phyloP scores from a whole-genome alignment of 345 rosid species.

The Erysimum cheiranthoides region DNA sequence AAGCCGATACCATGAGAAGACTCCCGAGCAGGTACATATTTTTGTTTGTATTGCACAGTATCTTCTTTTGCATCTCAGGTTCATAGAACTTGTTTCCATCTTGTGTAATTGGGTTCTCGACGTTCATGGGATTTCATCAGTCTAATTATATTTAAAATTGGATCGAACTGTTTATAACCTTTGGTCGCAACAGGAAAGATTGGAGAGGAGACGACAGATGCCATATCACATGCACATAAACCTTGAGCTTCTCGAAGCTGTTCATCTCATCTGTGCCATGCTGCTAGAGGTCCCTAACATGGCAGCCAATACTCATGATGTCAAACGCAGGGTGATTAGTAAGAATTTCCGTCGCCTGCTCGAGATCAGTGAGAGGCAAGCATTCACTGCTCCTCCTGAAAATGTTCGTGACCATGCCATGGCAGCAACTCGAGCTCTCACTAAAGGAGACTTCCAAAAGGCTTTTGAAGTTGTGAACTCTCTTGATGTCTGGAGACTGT shows the following conservation, averaged over 20 bases:
- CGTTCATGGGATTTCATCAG: not conserved
- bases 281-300: slow-evolving; percentile 92
- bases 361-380: slow-evolving; percentile 78
- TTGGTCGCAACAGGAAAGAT: slow-evolving; percentile 65
- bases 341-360: slow-evolving; percentile 81
- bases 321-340: slow-evolving; percentile 74
- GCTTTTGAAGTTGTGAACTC: slow-evolving; percentile 67
- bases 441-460: slow-evolving; percentile 74
- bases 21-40: slow-evolving; percentile 80
- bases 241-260: slow-evolving; percentile 94
- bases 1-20: slow-evolving; percentile 90
- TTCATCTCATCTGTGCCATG: slow-evolving; percentile 90
- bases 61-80: slow-evolving; percentile 22
- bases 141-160: not conserved
- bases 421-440: slow-evolving; percentile 85
- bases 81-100: not conserved
- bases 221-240: slow-evolving; percentile 98
- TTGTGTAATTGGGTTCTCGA: not conserved
- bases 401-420: slow-evolving; percentile 87
- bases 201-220: slow-evolving; percentile 93
- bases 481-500: slow-evolving; percentile 85
- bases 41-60: not conserved
- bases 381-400: slow-evolving; percentile 85
- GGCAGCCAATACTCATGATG: slow-evolving; percentile 75
- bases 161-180: not conserved